Evolutionary conservation across 139 green algal genomes (phyloP).

Genomic region (Volvox africanus): DNA sequence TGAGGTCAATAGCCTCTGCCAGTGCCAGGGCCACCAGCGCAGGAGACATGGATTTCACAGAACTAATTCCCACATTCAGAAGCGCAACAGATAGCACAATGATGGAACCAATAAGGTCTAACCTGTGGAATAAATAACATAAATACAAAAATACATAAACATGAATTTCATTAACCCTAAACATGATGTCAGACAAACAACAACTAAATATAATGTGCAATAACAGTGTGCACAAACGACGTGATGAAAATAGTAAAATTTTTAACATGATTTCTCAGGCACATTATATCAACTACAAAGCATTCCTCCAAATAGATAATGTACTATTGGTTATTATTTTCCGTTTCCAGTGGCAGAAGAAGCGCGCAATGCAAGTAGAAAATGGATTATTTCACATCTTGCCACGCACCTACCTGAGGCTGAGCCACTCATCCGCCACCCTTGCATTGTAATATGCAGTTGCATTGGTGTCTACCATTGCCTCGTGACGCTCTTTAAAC

Average conservation of each 20-base stretch:
- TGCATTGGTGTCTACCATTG: conserved; percentile 37
- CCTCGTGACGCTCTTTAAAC: conserved; percentile 30
- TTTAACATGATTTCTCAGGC: not conserved
- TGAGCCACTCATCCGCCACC: conserved; percentile 63
- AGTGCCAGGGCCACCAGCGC: conserved; percentile 77
- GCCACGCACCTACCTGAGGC: conserved; percentile 43
- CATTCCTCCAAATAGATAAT: not conserved
- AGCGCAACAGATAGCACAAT: not conserved
- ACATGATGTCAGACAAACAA: no score
- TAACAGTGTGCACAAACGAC: no score
- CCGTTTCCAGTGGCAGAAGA: not conserved
- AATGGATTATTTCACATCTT: no score
- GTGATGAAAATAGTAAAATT: no score
- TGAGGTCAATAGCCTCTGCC: conserved; percentile 78
- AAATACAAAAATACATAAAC: not conserved
- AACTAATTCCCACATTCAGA: not conserved
- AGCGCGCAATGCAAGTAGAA: no score
- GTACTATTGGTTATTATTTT: not conserved
- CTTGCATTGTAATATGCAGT: conserved; percentile 44
- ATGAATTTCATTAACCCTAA: no score
- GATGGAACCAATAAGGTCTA: conserved; percentile 73
- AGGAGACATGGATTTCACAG: conserved; percentile 1
- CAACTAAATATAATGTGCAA: no score
- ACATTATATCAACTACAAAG: not conserved
- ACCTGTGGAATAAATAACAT: conserved; percentile 29